A percentile compares a stretch with the other conserved stretches of the same genome.
These are phyloP conservation scores for Cyberlindnera mrakii DNA, from an alignment of 805 yeast species.

Conservation along the genomic window DNA sequence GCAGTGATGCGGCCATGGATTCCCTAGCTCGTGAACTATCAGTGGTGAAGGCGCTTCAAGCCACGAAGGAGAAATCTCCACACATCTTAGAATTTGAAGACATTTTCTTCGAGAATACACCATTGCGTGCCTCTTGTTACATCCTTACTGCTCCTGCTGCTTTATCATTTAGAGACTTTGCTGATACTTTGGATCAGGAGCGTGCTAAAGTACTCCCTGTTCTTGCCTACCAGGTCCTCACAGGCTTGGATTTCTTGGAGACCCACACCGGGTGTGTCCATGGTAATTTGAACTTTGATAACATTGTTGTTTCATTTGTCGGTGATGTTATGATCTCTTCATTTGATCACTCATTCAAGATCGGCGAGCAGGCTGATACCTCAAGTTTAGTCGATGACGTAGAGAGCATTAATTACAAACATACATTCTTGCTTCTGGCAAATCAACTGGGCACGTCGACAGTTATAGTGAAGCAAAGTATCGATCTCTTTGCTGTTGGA, in stretches of 20 bases:
- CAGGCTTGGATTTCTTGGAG: not conserved
- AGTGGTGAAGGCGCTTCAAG: not conserved
- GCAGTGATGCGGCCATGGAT: not conserved
- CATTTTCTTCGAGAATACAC: not conserved
- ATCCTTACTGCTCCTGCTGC: conserved; percentile 1
- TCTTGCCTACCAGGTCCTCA: not conserved
- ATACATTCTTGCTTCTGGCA: not conserved
- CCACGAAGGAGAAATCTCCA: not conserved
- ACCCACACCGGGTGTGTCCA: not conserved
- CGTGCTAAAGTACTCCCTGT: not conserved
- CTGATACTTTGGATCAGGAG: not conserved
- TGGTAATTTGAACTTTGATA: conserved; percentile 1
- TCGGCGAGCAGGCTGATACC: not conserved
- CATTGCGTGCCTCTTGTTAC: conserved; percentile 1
- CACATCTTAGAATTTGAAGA: not conserved
- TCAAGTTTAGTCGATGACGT: not conserved
- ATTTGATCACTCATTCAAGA: conserved; percentile 1
- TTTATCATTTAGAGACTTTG: not conserved
- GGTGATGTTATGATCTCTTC: not conserved
- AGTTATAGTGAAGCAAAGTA: not conserved
- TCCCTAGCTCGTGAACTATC: not conserved
- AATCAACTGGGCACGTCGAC: not conserved
- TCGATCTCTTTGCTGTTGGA: not conserved
- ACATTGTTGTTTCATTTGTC: not conserved
- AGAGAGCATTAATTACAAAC: not conserved